A percentile compares a stretch with the other conserved stretches of the same genome.
Conservation (phyloP, 2,329 filamentous ascomycete genomes). For the Talaromyces verruculosus region DNA sequence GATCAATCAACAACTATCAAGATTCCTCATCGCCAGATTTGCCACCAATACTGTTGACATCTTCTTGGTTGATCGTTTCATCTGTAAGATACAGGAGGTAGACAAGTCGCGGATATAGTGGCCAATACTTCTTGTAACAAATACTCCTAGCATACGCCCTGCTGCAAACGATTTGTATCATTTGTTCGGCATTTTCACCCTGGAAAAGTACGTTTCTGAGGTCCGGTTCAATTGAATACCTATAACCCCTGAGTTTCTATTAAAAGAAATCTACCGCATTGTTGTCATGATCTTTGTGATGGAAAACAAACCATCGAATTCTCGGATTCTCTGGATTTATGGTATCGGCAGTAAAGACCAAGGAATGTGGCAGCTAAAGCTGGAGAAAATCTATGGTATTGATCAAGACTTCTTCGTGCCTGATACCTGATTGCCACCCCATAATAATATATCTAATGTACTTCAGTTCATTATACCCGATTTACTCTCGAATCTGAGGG, state of each 20-base stretch:
- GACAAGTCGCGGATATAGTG: constrained; percentile 11
- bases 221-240: too few relatives aligned
- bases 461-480: not conserved
- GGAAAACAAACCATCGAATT: too few relatives aligned
- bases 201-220: too few relatives aligned
- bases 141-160: too few relatives aligned
- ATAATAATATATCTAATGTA: constrained; percentile 4
- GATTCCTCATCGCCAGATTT: not conserved
- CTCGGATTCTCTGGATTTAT: too few relatives aligned
- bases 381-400: constrained; percentile 2
- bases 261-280: too few relatives aligned
- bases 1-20: not conserved
- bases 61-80: constrained; percentile 11
- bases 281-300: too few relatives aligned
- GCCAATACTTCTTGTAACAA: not conserved
- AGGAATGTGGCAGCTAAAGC: too few relatives aligned
- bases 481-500: not conserved
- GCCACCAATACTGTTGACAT: constrained; percentile 4
- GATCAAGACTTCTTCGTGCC: not conserved
- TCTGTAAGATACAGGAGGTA: constrained; percentile 4
- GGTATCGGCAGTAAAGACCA: too few relatives aligned
- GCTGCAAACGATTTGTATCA: too few relatives aligned
- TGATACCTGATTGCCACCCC: not conserved
- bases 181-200: too few relatives aligned
- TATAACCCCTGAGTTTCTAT: too few relatives aligned